phyloP scores from a whole-genome alignment of 768 basidiomycete species.

The Boletus subparvulus region DNA sequence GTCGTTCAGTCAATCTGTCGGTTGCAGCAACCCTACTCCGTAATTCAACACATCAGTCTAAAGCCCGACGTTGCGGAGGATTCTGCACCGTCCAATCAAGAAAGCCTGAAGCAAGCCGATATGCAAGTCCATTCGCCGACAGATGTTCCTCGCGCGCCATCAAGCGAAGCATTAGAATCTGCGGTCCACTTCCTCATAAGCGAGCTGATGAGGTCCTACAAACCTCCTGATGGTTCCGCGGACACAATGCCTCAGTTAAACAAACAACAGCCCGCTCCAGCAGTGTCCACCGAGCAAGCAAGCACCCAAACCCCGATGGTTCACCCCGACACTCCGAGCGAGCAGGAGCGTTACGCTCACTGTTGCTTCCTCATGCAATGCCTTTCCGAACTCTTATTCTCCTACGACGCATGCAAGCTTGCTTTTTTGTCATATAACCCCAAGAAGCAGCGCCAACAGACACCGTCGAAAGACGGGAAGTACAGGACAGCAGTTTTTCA shows the following conservation, averaged over 20 bases:
- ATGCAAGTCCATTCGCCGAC: conserved; percentile 58
- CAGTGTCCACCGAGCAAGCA: conserved; percentile 12
- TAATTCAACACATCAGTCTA: conserved; percentile 57
- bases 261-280: conserved; percentile 14
- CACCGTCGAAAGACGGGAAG: conserved; percentile 68
- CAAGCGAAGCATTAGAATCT: conserved; percentile 52
- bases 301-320: conserved; percentile 14
- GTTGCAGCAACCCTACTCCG: conserved; percentile 63
- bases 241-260: conserved; percentile 13
- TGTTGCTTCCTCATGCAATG: conserved; percentile 87
- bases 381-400: conserved; percentile 88
- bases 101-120: conserved; percentile 34
- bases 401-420: conserved; percentile 88
- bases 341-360: conserved; percentile 46
- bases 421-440: conserved; percentile 79
- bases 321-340: conserved; percentile 12
- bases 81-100: conserved; percentile 7
- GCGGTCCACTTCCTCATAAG: conserved; percentile 68
- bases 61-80: conserved; percentile 39
- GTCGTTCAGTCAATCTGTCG: conserved; percentile 69
- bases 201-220: conserved; percentile 67
- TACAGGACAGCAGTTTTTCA: conserved; percentile 66
- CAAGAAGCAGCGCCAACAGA: conserved; percentile 54
- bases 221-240: conserved; percentile 39
- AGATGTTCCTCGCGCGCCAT: conserved; percentile 24